Conservation (phyloP, 176 grass and related monocot genomes). For the Thinopyrum elongatum region DNA sequence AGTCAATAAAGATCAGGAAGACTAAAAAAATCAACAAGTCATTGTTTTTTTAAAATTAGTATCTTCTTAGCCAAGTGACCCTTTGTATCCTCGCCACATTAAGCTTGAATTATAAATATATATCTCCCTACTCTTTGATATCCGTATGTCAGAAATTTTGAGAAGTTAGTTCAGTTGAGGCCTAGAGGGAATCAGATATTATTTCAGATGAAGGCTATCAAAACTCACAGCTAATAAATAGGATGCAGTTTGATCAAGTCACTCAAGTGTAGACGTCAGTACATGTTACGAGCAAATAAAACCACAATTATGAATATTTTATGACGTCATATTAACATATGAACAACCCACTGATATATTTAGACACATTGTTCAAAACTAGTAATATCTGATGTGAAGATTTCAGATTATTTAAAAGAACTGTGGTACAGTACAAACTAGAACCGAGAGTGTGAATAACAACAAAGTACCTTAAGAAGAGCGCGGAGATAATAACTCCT, state of each 20-base stretch:
- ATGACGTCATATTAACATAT: not conserved
- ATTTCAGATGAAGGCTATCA: not conserved
- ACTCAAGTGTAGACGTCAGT: not conserved
- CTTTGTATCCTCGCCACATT: not conserved
- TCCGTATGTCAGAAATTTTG: not conserved
- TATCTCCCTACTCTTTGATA: not conserved
- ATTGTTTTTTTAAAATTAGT: not conserved
- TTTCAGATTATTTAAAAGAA: not conserved
- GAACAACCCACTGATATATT: not conserved
- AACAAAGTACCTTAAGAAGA: slow-evolving; percentile 72
- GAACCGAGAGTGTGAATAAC: not conserved
- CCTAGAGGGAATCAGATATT: not conserved
- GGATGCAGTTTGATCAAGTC: slow-evolving; percentile 17
- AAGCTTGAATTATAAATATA: not conserved
- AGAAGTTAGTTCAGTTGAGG: not conserved
- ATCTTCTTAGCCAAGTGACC: not conserved
- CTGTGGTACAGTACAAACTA: not conserved
- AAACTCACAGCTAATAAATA: not conserved
- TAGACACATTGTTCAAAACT: not conserved
- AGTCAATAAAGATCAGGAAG: slow-evolving; percentile 14
- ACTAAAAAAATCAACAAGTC: not conserved
- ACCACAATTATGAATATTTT: slow-evolving; percentile 20
- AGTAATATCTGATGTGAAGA: not conserved
- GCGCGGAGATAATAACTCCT: slow-evolving; percentile 94
- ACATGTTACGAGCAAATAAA: not conserved